Conservation (phyloP, 495 filamentous ascomycete species). For the Letharia lupina region DNA sequence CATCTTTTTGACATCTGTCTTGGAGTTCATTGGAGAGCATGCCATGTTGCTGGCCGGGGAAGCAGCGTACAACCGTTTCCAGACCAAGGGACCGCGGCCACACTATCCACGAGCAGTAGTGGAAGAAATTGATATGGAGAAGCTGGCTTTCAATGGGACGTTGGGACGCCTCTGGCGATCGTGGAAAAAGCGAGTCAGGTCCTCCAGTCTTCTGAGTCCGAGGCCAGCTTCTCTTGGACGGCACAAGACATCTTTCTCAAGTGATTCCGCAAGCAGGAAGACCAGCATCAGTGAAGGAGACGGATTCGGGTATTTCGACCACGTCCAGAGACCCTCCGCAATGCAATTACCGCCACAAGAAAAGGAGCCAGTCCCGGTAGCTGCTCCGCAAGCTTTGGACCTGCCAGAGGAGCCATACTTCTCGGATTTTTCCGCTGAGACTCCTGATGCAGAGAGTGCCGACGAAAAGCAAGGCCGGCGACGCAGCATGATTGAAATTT, state of each 20-base stretch:
- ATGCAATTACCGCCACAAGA: conserved; percentile 28
- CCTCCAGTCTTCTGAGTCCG: conserved; percentile 27
- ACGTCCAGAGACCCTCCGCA: conserved; percentile 13
- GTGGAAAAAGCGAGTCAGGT: conserved; percentile 75
- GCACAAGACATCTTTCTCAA: conserved; percentile 18
- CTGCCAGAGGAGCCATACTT: conserved; percentile 68
- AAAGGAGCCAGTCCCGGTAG: conserved; percentile 46
- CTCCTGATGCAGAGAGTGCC: background rate
- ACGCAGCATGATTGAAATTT: conserved; percentile 19
- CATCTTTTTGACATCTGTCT: conserved; percentile 88
- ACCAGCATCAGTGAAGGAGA: conserved; percentile 23
- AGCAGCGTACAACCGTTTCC: conserved; percentile 67
- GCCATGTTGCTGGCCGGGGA: conserved; percentile 80
- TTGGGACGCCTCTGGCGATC: conserved; percentile 87
- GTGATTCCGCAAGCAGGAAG: conserved; percentile 20
- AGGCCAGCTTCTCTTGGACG: conserved; percentile 19
- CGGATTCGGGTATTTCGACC: conserved; percentile 11
- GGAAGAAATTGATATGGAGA: conserved; percentile 88
- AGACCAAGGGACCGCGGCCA: conserved; percentile 35
- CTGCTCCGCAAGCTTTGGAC: conserved; percentile 62
- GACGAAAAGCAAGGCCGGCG: conserved; percentile 10
- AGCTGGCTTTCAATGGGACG: conserved; percentile 78
- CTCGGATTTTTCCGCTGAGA: conserved; percentile 20
- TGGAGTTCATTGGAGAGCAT: conserved; percentile 92
- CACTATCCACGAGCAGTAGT: conserved; percentile 34